Evolutionary conservation across 2,329 filamentous ascomycete genomes (phyloP), one percentile per base, ranked within the genome.

Genomic region (Trichothecium sympodiale): DNA sequence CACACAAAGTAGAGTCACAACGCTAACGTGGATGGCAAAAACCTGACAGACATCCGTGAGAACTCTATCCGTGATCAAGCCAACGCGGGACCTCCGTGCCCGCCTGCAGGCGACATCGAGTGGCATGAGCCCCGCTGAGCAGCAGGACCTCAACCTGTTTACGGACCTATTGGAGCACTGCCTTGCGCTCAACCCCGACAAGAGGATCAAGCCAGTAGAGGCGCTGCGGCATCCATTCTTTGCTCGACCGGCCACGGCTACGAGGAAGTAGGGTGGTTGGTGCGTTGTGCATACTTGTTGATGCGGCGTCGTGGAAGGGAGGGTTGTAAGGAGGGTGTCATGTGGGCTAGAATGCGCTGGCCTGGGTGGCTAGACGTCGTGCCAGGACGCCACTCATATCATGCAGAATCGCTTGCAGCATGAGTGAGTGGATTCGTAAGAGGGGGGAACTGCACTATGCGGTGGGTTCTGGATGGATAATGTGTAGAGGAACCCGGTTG

Each of bases 161-260:
- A 70, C 86, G 46, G 88, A 96, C 57, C 63, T 98, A 33, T 62
- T 98, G 38, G 88, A 94, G 52, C 80, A 83, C 37, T 96, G 88
- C 54, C 67, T 98, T 43, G 77, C 80, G 39, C 70, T 96, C 44
- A 94, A 96, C 52, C 86, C 89, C 1, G 88, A 94, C 55, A 94
- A 93, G 67, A 75, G 91, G 43, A 83, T 91, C 50, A 89, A 83
- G 32, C 84, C 91, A 0, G 67, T 72, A 12, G 88, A 96, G 51
- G 91, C 91, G 33, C 64, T 96, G 48, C 80, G 78, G 52, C 89
- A 96, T 64, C 83, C 83, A 1, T 96, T 96, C 59, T 86, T 96
- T 48, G 64, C 61, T 17, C 62, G 68, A 8, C 15, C 27, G 9
- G 33, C 25, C 18, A 35, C 23, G 9, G 31, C 27, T 17, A 33